Evolutionary conservation across 2,329 filamentous ascomycete species (phyloP).

Genomic region (Stagonosporopsis cucurbitacearum): DNA sequence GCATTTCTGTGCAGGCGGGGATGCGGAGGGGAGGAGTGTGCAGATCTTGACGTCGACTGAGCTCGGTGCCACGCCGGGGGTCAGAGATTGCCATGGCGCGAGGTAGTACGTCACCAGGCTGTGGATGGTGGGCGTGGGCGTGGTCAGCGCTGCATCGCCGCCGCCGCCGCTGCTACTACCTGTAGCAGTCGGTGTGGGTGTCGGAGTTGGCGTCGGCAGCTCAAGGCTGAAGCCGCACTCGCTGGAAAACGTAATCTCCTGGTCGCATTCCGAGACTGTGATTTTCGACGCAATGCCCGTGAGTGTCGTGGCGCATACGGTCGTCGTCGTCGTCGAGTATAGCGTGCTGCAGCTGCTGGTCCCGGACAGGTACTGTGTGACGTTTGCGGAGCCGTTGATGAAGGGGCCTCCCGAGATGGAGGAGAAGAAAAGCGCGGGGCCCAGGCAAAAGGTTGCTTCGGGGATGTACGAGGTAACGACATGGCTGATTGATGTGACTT

Average conservation of each 20-base stretch:
- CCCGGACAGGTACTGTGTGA: conserved; percentile 27
- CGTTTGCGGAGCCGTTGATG: conserved; percentile 46
- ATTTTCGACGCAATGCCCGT: conserved; percentile 51
- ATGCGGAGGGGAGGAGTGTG: conserved; percentile 32
- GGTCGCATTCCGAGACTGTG: conserved; percentile 51
- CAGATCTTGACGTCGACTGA: conserved; percentile 54
- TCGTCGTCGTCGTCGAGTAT: conserved; percentile 50
- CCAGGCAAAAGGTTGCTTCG: conserved; percentile 52
- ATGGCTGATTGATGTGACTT: conserved; percentile 53
- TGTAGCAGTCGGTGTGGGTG: conserved; percentile 1
- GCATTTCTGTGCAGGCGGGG: conserved; percentile 48
- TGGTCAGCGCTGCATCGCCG: conserved; percentile 32
- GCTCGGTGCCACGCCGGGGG: conserved; percentile 46
- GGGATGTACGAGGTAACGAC: conserved; percentile 53
- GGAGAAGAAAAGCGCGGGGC: conserved; percentile 46
- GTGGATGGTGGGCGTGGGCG: conserved; percentile 48
- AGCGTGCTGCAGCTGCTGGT: conserved; percentile 50
- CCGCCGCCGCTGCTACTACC: not conserved
- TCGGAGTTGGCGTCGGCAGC: conserved; percentile 41
- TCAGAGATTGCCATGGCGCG: conserved; percentile 54
- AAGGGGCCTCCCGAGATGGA: conserved; percentile 46
- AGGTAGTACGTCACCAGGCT: conserved; percentile 53
- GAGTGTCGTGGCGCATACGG: conserved; percentile 54
- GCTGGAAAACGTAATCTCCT: conserved; percentile 56
- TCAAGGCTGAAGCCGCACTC: conserved; percentile 53